Conservation (phyloP, 192 early-diverging fungal genomes). For the Paraglomus brasilianum region DNA sequence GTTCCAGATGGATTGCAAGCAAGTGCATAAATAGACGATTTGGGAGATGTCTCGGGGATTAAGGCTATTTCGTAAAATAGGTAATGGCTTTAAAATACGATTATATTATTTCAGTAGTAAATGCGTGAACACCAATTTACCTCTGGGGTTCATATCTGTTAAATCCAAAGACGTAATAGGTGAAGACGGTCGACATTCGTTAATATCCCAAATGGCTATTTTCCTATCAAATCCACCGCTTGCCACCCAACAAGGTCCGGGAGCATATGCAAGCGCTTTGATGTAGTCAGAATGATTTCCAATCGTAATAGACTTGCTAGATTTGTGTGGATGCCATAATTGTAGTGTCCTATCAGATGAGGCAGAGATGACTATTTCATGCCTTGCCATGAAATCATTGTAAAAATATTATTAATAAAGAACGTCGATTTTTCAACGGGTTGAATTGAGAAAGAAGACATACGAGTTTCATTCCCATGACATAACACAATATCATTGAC, state of each 20-base stretch:
- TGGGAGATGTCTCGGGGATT: constrained; percentile 53
- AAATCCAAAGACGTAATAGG: background rate
- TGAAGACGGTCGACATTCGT: constrained; percentile 44
- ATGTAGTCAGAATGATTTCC: constrained; percentile 93
- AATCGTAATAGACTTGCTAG: constrained; percentile 49
- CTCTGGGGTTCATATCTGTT: constrained; percentile 14
- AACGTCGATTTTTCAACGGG: background rate
- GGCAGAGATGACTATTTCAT: constrained; percentile 70
- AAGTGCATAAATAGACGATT: constrained; percentile 84
- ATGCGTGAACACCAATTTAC: constrained; percentile 15
- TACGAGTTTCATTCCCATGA: constrained; percentile 62
- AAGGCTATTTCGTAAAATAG: constrained; percentile 32
- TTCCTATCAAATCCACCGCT: constrained; percentile 89
- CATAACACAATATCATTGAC: constrained; percentile 89
- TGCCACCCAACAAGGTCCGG: constrained; percentile 71
- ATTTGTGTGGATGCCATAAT: constrained; percentile 66
- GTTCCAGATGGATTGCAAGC: constrained; percentile 77
- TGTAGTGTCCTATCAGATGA: constrained; percentile 90
- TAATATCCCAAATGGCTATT: constrained; percentile 90
- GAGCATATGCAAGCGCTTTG: constrained; percentile 81
- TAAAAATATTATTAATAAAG: background rate
- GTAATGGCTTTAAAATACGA: constrained; percentile 7
- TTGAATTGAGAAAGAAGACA: constrained; percentile 29
- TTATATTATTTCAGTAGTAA: background rate
- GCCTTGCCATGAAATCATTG: background rate